Evolutionary conservation across 106 monocot genomes (phyloP).

Genomic region (Iris macrosiphon): DNA sequence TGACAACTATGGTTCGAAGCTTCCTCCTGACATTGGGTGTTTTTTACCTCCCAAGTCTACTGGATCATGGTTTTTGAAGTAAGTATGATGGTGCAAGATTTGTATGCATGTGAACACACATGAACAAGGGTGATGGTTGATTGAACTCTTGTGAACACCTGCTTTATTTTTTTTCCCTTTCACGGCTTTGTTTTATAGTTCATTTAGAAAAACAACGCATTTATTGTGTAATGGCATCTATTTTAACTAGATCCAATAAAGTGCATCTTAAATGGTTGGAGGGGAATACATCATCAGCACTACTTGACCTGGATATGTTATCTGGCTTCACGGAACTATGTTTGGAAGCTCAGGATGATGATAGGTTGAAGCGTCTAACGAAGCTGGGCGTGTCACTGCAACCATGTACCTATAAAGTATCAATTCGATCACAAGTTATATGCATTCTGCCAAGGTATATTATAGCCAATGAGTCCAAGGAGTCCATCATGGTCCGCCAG

Average conservation of each 20-base stretch:
- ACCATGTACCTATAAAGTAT: conserved; percentile 18
- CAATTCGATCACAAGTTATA: conserved; percentile 50
- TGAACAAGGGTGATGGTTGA: no score
- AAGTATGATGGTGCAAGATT: conserved; percentile 24
- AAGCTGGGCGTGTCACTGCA: conserved; percentile 64
- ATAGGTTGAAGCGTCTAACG: conserved; percentile 18
- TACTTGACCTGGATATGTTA: conserved; percentile 60
- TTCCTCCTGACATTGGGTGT: conserved; percentile 52
- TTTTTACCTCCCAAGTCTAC: conserved; percentile 57
- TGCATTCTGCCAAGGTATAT: conserved; percentile 62
- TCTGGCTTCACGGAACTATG: conserved; percentile 75
- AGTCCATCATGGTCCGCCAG: conserved; percentile 46
- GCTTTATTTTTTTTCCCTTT: not conserved
- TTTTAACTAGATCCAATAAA: conserved; percentile 49
- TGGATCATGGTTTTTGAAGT: conserved; percentile 81
- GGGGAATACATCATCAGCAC: conserved; percentile 31
- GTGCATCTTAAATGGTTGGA: conserved; percentile 38
- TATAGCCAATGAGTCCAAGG: conserved; percentile 64
- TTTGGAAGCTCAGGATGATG: conserved; percentile 44
- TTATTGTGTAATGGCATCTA: not conserved
- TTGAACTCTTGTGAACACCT: no score
- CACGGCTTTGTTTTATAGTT: not conserved
- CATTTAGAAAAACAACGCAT: not conserved
- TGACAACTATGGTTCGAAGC: conserved; percentile 10
- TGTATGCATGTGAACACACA: not conserved